Evolutionary conservation across 2,329 filamentous ascomycete species (phyloP).

Genomic region (Microcyclosporella mali): DNA sequence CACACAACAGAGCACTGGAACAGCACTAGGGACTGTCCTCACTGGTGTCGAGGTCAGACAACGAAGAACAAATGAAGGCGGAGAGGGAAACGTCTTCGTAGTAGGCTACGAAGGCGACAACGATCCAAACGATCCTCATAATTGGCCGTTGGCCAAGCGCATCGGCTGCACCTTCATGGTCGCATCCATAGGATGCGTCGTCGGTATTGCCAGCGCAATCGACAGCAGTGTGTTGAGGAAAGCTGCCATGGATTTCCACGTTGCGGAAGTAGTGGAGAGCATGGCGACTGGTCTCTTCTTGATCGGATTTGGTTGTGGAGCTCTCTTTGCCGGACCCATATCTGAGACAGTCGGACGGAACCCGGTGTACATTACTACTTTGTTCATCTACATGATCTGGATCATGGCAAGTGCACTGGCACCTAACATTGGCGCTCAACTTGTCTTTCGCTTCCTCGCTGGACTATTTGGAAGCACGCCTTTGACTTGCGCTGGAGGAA

Average conservation of each 20-base stretch:
- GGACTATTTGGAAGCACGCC: constrained; percentile 45
- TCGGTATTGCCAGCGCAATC: constrained; percentile 48
- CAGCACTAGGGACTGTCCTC: constrained; percentile 30
- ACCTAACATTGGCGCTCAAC: constrained; percentile 42
- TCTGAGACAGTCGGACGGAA: constrained; percentile 43
- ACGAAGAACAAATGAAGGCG: constrained; percentile 32
- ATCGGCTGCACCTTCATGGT: constrained; percentile 32
- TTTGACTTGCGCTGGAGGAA: constrained; percentile 42
- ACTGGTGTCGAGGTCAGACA: constrained; percentile 35
- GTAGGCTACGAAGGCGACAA: constrained; percentile 34
- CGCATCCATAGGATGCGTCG: constrained; percentile 44
- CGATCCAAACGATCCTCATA: constrained; percentile 34
- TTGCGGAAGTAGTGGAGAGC: constrained; percentile 47
- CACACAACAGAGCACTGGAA: constrained; percentile 29
- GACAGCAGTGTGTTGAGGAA: constrained; percentile 45
- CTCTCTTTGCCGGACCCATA: constrained; percentile 44
- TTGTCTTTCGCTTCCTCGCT: constrained; percentile 46
- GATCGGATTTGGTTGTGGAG: constrained; percentile 42
- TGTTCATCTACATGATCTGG: constrained; percentile 45
- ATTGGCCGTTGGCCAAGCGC: constrained; percentile 30
- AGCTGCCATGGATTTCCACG: constrained; percentile 42
- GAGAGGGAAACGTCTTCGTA: constrained; percentile 35
- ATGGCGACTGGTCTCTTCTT: constrained; percentile 42
- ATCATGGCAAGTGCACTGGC: constrained; percentile 45
- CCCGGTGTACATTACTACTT: constrained; percentile 43